A percentile compares a stretch with the other conserved stretches of the same genome.
These are phyloP conservation scores for Diaporthe amygdali DNA, from an alignment of 2,329 filamentous ascomycete species.

Conservation along the genomic window DNA sequence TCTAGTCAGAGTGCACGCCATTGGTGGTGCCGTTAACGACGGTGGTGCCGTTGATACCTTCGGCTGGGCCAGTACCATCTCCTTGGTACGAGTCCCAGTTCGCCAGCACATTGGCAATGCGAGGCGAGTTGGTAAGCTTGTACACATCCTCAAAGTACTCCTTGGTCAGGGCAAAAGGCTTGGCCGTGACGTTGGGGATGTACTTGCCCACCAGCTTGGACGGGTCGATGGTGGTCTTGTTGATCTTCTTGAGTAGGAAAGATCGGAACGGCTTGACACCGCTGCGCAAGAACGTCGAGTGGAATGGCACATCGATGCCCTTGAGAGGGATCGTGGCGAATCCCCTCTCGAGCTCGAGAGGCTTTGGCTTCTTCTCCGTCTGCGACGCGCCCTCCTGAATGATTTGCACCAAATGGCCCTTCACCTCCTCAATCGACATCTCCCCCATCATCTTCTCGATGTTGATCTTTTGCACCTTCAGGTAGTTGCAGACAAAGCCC, in stretches of 20 bases:
- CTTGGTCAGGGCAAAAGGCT: slow-evolving; percentile 93
- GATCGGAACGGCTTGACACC: slow-evolving; percentile 99
- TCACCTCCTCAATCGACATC: slow-evolving; percentile 87
- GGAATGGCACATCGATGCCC: slow-evolving; percentile 98
- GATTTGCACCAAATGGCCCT: slow-evolving; percentile 87
- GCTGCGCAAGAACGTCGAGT: slow-evolving; percentile 96
- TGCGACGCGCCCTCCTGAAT: slow-evolving; percentile 87
- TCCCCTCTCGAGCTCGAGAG: slow-evolving; percentile 88
- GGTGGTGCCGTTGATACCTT: slow-evolving; percentile 13
- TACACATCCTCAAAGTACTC: slow-evolving; percentile 99
- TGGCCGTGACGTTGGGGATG: slow-evolving; percentile 97
- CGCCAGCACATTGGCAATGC: slow-evolving; percentile 80
- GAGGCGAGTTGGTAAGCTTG: slow-evolving; percentile 82
- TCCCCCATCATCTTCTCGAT: slow-evolving; percentile 91
- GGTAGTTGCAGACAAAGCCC: slow-evolving; percentile 86
- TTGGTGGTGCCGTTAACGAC: slow-evolving; percentile 20
- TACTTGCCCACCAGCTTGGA: slow-evolving; percentile 98
- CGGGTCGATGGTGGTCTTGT: slow-evolving; percentile 98
- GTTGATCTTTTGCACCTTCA: slow-evolving; percentile 97
- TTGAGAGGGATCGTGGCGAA: slow-evolving; percentile 96
- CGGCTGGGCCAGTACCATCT: slow-evolving; percentile 39
- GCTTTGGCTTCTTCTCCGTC: slow-evolving; percentile 86
- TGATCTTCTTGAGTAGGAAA: slow-evolving; percentile 99
- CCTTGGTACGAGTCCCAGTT: slow-evolving; percentile 83
- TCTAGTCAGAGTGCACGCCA: slow-evolving; percentile 18